These are phyloP conservation scores for Dendrobium nobile DNA, from an alignment of 106 monocot species.

Conservation along the genomic window DNA sequence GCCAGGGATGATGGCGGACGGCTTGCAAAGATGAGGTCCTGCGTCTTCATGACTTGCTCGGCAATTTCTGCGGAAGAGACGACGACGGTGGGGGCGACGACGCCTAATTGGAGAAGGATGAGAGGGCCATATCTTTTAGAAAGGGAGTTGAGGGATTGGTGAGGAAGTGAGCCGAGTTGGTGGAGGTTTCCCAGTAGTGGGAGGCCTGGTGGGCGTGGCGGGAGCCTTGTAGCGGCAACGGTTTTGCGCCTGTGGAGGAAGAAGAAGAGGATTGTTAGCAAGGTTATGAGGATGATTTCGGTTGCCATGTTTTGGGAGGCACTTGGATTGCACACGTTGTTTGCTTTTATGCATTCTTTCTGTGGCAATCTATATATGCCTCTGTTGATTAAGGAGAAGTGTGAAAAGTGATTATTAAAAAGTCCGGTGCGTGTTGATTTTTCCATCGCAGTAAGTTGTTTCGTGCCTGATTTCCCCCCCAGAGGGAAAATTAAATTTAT, in stretches of 20 bases:
- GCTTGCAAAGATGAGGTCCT: conserved; percentile 10
- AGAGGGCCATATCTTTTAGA: conserved; percentile 18
- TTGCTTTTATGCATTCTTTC: too few species aligned
- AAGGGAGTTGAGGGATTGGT: conserved; percentile 6
- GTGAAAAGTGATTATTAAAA: too few species aligned
- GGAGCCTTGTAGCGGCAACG: not conserved
- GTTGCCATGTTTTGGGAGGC: too few species aligned
- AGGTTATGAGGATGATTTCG: too few species aligned
- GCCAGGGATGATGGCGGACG: not conserved
- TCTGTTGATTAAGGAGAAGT: too few species aligned
- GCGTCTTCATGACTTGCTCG: conserved; percentile 12
- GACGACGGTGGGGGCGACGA: conserved; percentile 7
- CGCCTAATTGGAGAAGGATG: conserved; percentile 17
- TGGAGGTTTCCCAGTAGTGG: conserved; percentile 22
- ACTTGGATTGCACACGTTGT: too few species aligned
- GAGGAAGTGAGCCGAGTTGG: conserved; percentile 8
- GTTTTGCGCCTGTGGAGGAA: conserved; percentile 15
- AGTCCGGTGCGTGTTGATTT: too few species aligned
- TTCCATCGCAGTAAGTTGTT: too few species aligned
- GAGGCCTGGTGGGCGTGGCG: not conserved
- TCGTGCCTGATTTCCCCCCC: too few species aligned
- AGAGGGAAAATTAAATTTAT: too few species aligned
- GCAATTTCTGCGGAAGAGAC: conserved; percentile 17
- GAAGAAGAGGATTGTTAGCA: not conserved
- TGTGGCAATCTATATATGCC: too few species aligned